phyloP scores from a whole-genome alignment of 2,329 filamentous ascomycete genomes.

The Neonectria magnoliae region DNA sequence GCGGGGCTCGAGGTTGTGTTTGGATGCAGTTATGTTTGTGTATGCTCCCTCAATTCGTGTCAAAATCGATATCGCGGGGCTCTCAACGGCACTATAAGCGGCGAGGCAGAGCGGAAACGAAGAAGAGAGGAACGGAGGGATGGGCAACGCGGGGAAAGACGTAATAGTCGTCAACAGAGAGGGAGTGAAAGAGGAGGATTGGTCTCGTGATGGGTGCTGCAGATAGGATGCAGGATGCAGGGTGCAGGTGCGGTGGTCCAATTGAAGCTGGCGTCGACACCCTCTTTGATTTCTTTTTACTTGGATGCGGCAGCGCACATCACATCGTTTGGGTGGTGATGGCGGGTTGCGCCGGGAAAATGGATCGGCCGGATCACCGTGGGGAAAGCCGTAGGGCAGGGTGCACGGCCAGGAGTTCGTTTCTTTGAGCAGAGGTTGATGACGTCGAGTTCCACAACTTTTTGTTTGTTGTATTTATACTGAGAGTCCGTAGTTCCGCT shows the following conservation, averaged over 20 bases:
- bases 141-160: neutral
- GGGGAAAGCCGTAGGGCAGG: neutral
- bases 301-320: neutral
- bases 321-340: constrained; percentile 20
- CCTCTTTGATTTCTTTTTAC: constrained; percentile 13
- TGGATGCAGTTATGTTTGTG: constrained; percentile 2
- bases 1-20: constrained; percentile 9
- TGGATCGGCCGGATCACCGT: constrained; percentile 40
- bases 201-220: constrained; percentile 3
- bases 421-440: neutral
- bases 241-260: constrained; percentile 4
- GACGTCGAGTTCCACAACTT: constrained; percentile 2
- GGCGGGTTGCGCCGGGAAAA: constrained; percentile 34
- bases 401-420: neutral
- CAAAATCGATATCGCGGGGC: neutral
- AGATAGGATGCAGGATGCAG: neutral
- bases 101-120: neutral
- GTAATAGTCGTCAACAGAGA: neutral
- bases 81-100: neutral
- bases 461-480: neutral
- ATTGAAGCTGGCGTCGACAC: constrained; percentile 2
- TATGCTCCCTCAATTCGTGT: constrained; percentile 1
- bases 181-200: neutral
- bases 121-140: neutral
- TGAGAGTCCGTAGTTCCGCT: neutral